Evolutionary conservation across 2,329 filamentous ascomycete genomes (phyloP).

Genomic region (Exserohilum rostratum): DNA sequence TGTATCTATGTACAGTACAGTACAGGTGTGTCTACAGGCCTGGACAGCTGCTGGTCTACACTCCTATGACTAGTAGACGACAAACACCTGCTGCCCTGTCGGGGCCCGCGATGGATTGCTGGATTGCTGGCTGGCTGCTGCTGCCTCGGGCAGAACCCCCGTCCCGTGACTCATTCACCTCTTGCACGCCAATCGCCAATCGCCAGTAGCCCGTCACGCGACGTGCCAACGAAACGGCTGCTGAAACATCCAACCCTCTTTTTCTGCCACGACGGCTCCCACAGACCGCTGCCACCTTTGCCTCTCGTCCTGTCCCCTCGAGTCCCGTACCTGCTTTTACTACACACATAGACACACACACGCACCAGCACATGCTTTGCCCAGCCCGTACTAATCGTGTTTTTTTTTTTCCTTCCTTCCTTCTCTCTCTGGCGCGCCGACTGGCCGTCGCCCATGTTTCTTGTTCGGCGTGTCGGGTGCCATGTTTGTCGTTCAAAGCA

Average conservation of each 20-base stretch:
- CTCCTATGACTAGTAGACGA: no score
- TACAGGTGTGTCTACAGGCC: no score
- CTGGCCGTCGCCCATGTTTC: not conserved
- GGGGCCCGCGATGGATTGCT: no score
- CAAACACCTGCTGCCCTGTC: no score
- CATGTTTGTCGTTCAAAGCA: conserved; percentile 1
- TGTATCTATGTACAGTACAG: no score
- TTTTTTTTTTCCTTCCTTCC: no score
- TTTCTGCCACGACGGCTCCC: conserved; percentile 19
- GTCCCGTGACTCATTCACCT: conserved; percentile 10
- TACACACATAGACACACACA: not conserved
- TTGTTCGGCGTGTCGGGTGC: not conserved
- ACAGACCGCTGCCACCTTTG: conserved; percentile 13
- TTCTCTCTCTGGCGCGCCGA: no score
- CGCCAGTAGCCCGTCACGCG: not conserved
- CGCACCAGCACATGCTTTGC: not conserved
- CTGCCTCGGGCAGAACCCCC: not conserved
- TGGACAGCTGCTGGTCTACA: no score
- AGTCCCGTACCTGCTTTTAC: not conserved
- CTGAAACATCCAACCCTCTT: conserved; percentile 30
- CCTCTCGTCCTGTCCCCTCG: not conserved
- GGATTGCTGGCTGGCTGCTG: not conserved
- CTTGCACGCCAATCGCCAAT: conserved; percentile 12
- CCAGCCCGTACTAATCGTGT: not conserved
- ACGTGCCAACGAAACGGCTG: conserved; percentile 13